Evolutionary conservation across 75 land plant species (phyloP).

Genomic region (Cupressus sempervirens): DNA sequence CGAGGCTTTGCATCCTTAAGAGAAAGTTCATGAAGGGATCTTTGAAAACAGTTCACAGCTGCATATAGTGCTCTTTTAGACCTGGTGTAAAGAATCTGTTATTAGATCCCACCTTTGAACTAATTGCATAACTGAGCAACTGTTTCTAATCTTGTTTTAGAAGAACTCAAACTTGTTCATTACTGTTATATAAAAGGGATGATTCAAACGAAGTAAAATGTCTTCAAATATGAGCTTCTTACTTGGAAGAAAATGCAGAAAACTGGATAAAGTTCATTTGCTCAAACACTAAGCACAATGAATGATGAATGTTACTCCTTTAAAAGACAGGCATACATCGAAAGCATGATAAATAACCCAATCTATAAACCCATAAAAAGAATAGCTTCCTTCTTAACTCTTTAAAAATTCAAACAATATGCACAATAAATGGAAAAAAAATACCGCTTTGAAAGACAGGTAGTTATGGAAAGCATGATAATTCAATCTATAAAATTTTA

Average conservation of each 20-base stretch:
- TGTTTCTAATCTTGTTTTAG: background rate
- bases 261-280: background rate
- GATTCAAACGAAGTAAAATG: background rate
- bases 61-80: conserved; percentile 57
- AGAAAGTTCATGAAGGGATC: conserved; percentile 19
- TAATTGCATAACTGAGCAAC: background rate
- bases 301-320: background rate
- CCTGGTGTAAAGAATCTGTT: conserved; percentile 29
- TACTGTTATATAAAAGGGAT: background rate
- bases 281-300: background rate
- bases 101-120: background rate
- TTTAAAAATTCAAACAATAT: background rate
- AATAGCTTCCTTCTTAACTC: background rate
- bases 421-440: background rate
- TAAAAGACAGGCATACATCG: background rate
- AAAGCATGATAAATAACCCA: background rate
- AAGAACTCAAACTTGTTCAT: background rate
- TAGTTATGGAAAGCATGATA: background rate
- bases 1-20: conserved; percentile 30
- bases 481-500: background rate
- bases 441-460: background rate
- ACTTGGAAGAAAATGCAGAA: background rate
- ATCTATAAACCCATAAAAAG: background rate
- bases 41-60: conserved; percentile 56
- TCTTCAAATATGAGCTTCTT: background rate